Base-by-base conservation (phyloP, 371 early-diverging fungal species). In the Rhizopus stolonifer region DNA sequence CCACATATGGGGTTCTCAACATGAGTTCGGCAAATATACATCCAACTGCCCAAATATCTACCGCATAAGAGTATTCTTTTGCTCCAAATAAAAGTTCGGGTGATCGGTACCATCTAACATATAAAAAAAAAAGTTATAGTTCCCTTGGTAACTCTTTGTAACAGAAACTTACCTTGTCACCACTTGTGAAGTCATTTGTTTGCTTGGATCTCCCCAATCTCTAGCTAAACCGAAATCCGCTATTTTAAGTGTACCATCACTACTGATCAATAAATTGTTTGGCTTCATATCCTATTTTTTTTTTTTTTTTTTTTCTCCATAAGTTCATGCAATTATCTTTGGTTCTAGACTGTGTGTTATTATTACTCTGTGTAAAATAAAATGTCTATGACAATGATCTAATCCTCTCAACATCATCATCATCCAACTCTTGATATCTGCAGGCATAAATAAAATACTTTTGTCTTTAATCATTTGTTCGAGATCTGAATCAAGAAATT, bases 171-270 rank as follows among this genome's bases (percentile, higher is more conserved):
- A 92, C 81, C 90, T 75, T 24, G 98, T 94, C 1, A 99, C 98
- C 8, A 98, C 97, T 64, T 94, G 89, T 9, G 94, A 85, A 1
- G 96, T 93, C 93, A 96, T 90, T 25, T 75, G 73, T 52, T 78
- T 78, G 8, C 74, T 72, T 8, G 91, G 86, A 67, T 96, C 91
- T 24, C 92, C 96, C 83, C 82, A 98, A 57, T 93, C 91, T 26
- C 98, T 67, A 24, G 99, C 93, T 22, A 99, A 74, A 72, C 99
- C 99, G 78, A 99, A 99, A 93, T 99, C 99, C 0, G 99, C 99
- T 67, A 99, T 77, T 65, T 99, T 99, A 26, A 99, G 71, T 52
- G 88, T 85, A 3, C 99, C 99, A 63, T 89, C 85, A 7, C 70
- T 72, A 0, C 88, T 88, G n/a, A 99, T 70, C 49, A 99, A 74